Conservation (phyloP, 1,284 basidiomycete species). For the Athelia psychrophila region DNA sequence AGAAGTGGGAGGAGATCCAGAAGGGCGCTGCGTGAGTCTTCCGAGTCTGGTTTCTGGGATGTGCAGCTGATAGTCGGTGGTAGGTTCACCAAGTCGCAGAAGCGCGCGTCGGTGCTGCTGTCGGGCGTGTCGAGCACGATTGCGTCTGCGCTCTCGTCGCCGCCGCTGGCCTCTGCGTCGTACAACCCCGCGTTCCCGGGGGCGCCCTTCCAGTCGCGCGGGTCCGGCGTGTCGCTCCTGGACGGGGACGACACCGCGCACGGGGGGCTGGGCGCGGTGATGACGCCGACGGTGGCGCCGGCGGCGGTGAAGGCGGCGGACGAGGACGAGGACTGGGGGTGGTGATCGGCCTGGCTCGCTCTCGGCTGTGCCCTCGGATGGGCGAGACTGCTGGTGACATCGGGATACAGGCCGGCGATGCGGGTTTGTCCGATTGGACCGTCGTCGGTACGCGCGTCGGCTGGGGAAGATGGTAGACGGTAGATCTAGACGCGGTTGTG, state of each 20-base stretch:
- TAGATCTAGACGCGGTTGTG: too few species aligned
- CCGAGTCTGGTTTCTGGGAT: conserved; percentile 4
- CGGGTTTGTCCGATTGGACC: too few species aligned
- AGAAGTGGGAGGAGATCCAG: conserved; percentile 59
- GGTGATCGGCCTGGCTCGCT: background rate
- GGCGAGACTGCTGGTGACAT: too few species aligned
- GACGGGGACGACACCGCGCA: conserved; percentile 35
- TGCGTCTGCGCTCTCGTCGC: conserved; percentile 43
- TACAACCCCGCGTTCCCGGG: conserved; percentile 5
- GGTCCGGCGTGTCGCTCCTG: conserved; percentile 31
- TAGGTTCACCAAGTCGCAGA: conserved; percentile 60
- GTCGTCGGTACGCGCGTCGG: too few species aligned
- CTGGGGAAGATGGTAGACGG: too few species aligned
- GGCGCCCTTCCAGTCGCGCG: background rate
- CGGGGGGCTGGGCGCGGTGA: conserved; percentile 4
- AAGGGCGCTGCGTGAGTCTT: conserved; percentile 48
- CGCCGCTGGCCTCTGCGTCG: conserved; percentile 7
- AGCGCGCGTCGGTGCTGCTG: conserved; percentile 63
- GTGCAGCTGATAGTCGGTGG: conserved; percentile 3
- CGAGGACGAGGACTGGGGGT: conserved; percentile 55
- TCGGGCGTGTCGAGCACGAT: conserved; percentile 63
- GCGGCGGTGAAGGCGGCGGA: conserved; percentile 8
- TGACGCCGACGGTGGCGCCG: conserved; percentile 6
- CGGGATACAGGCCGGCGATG: too few species aligned
- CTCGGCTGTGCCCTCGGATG: conserved; percentile 1